Base-by-base conservation (phyloP, 2,329 filamentous ascomycete genomes). In the Nigrograna mackinnonii region DNA sequence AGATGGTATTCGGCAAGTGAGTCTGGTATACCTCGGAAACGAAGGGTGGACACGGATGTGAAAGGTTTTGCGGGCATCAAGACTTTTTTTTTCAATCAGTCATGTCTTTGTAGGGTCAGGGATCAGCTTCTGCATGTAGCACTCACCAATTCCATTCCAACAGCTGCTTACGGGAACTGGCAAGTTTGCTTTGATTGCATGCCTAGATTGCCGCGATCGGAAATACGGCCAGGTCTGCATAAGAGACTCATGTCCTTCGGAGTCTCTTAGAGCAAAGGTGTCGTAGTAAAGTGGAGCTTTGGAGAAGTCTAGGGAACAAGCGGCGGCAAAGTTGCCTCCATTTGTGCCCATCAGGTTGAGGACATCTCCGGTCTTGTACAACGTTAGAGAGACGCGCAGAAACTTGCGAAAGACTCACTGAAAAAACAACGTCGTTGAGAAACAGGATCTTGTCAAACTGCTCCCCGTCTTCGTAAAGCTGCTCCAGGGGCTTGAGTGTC, bases 11-110 rank as follows among this genome's bases (percentile, higher is more conserved):
- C 44, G 0, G 77, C 76, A 1, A 92, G 77, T 4, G 75, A 77
- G 57, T 88, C 85, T 0, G 79, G 60, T 17, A 87, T 74, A 4
- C 77, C 84, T 7, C 86, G 80, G 64, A 88, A 89, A n/a, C 69
- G 73, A 0, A 87, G 71, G 0, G 67, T 57, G 2, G 60, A 34
- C 21, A 51, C 19, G 49, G 46, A 53, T 43, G 55, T 9, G 36
- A 64, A 64, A 5, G 57, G 53, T 5, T 47, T 35, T 3, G 51
- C 49, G 4, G 55, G 52, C 57, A 62, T 62, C 7, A 50, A 52
- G n/a, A 61, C 60, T 28, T 9, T 28, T 9, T 9, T 9, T 28
- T 9, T n/a, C 24, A n/a, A n/a, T 28, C n/a, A 28, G n/a, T n/a
- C n/a, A n/a, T n/a, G n/a, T n/a, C n/a, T n/a, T n/a, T n/a, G n/a